These are phyloP conservation scores for Myochromella boudieri DNA, from an alignment of 768 basidiomycete species.

Conservation along the genomic window DNA sequence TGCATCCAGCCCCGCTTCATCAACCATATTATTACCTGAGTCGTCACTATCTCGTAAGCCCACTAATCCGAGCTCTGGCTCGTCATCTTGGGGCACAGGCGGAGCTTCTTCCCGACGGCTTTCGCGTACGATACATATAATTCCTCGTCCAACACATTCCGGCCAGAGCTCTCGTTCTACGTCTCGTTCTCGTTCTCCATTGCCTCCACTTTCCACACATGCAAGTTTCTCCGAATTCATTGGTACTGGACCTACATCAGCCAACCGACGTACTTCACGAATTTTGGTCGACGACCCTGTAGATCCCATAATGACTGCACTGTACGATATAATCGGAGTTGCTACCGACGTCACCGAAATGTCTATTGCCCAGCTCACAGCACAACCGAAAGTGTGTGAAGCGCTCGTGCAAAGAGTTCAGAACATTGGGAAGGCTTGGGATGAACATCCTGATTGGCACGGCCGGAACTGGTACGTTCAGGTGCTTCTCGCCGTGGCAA, in stretches of 20 bases:
- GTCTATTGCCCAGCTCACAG: conserved; percentile 81
- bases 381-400: conserved; percentile 82
- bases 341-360: conserved; percentile 94
- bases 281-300: conserved; percentile 83
- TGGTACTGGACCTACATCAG: conserved; percentile 38
- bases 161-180: conserved; percentile 90
- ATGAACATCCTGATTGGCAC: conserved; percentile 97
- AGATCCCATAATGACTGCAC: conserved; percentile 85
- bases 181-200: conserved; percentile 91
- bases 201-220: conserved; percentile 70
- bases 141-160: conserved; percentile 63
- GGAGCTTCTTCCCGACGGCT: conserved; percentile 72
- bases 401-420: conserved; percentile 89
- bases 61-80: conserved; percentile 41
- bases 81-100: conserved; percentile 56
- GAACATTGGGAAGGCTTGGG: conserved; percentile 92
- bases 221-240: conserved; percentile 61
- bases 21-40: conserved; percentile 61
- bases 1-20: conserved; percentile 60
- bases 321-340: conserved; percentile 90
- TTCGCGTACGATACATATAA: conserved; percentile 82
- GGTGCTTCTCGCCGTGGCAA: conserved; percentile 91
- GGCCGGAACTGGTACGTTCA: conserved; percentile 98
- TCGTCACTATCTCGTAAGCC: conserved; percentile 66
- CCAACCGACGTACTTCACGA: conserved; percentile 77